A percentile compares a stretch with the other conserved stretches of the same genome.
Evolutionary conservation across 2,329 filamentous ascomycete genomes (phyloP).

Genomic region (Colletotrichum noveboracense): DNA sequence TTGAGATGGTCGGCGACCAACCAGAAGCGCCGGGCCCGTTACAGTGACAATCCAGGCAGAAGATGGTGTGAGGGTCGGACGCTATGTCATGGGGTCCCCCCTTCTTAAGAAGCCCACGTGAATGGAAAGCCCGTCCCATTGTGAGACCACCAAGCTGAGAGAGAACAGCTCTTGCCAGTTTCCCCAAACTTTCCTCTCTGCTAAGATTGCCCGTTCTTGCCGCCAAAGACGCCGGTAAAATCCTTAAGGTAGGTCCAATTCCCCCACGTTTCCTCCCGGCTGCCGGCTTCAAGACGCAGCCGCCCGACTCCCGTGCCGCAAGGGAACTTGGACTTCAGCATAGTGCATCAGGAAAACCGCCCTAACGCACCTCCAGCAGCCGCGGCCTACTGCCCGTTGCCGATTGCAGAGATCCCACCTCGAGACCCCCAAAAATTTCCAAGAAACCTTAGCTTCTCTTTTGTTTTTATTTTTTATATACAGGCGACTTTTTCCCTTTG

Average conservation of each 20-base stretch:
- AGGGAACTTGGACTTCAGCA: not conserved
- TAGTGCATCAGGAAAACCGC: not conserved
- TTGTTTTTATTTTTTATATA: not conserved
- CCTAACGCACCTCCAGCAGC: slow-evolving; percentile 4
- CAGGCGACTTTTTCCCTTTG: not conserved
- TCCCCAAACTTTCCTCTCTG: not conserved
- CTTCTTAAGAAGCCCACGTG: not conserved
- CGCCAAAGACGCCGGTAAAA: not conserved
- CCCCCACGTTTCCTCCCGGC: not conserved
- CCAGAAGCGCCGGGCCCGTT: not conserved
- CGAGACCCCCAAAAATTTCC: not conserved
- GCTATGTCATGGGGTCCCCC: slow-evolving; percentile 3
- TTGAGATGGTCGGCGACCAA: slow-evolving; percentile 9
- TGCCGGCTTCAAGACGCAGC: not conserved
- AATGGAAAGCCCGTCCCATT: not conserved
- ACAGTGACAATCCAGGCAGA: not conserved
- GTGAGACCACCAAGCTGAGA: not conserved
- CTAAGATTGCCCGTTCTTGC: not conserved
- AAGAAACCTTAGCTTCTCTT: not conserved
- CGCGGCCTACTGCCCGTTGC: not conserved
- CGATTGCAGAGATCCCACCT: not conserved
- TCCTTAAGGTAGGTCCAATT: not conserved
- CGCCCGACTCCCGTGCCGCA: not conserved
- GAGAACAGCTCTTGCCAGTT: not conserved
- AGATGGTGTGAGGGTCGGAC: not conserved